phyloP scores from a whole-genome alignment of 148 eudicot species.

The Persicaria maculosa region DNA sequence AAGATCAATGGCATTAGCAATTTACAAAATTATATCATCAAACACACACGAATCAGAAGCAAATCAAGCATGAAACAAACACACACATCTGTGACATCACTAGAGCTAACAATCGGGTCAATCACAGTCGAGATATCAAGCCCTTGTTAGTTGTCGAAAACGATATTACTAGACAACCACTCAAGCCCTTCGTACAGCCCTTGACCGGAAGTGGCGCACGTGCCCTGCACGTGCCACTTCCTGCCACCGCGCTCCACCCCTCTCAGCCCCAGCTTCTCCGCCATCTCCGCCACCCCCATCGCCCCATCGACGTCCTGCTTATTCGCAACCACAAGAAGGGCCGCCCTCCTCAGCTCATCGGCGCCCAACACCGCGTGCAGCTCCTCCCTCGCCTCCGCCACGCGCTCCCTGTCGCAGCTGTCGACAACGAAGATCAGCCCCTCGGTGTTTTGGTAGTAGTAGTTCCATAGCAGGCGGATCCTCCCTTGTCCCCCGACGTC shows the following conservation, averaged over 20 bases:
- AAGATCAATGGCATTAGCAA: no score
- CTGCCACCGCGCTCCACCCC: not conserved
- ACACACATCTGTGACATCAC: no score
- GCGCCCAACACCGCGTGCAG: not conserved
- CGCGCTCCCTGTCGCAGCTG: not conserved
- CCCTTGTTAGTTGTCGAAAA: not conserved
- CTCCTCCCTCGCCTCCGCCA: conserved; percentile 3
- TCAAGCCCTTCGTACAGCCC: conserved; percentile 3
- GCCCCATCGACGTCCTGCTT: conserved; percentile 1
- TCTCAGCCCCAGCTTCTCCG: not conserved
- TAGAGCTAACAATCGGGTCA: no score
- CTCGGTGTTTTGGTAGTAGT: conserved; percentile 7
- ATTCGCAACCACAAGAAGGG: conserved; percentile 1
- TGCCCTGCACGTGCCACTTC: conserved; percentile 11
- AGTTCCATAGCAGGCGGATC: not conserved
- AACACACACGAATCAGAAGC: not conserved
- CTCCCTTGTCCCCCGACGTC: conserved; percentile 2
- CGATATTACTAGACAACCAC: conserved; percentile 1
- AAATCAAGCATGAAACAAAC: not conserved
- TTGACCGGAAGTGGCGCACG: not conserved
- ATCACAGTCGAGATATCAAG: no score
- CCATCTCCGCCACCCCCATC: not conserved
- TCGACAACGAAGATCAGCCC: not conserved
- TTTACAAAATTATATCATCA: no score
- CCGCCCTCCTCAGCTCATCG: not conserved